These are phyloP conservation scores for Lasiosphaeria ovina DNA, from an alignment of 495 filamentous ascomycete genomes.

Conservation along the genomic window DNA sequence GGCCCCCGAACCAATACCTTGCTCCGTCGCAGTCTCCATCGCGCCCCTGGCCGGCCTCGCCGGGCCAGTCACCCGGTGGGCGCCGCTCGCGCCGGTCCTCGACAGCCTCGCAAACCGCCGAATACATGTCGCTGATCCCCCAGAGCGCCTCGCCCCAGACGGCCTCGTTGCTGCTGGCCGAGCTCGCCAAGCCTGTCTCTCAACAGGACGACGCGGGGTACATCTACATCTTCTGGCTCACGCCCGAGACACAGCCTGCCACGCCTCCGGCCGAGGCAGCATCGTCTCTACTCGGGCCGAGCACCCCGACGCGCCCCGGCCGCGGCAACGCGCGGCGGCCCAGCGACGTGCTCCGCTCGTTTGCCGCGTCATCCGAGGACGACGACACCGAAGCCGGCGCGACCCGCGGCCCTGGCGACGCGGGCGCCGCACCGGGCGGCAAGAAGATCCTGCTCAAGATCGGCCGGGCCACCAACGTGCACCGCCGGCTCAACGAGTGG, in stretches of 20 bases:
- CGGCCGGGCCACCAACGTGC: conserved; percentile 85
- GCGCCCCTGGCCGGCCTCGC: conserved; percentile 32
- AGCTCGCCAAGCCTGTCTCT: conserved; percentile 81
- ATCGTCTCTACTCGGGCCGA: conserved; percentile 53
- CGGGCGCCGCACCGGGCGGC: conserved; percentile 9
- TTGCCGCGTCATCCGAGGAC: conserved; percentile 36
- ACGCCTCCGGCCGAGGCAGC: conserved; percentile 58
- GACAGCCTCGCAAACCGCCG: conserved; percentile 42
- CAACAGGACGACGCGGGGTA: conserved; percentile 79
- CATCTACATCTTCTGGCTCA: conserved; percentile 98
- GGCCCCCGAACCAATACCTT: conserved; percentile 21
- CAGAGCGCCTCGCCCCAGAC: conserved; percentile 58
- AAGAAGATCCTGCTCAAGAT: conserved; percentile 82
- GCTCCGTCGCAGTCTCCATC: conserved; percentile 19
- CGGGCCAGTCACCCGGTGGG: conserved; percentile 28
- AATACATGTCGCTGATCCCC: conserved; percentile 69
- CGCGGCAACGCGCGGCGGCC: conserved; percentile 52
- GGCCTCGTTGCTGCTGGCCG: conserved; percentile 63
- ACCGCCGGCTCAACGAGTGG: conserved; percentile 90
- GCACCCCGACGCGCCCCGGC: conserved; percentile 36
- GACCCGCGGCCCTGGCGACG: too few relatives aligned
- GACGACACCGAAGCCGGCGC: not conserved
- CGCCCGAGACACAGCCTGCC: conserved; percentile 50
- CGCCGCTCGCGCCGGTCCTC: conserved; percentile 39
- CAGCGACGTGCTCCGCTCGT: conserved; percentile 65